Evolutionary conservation across 495 filamentous ascomycete genomes (phyloP), one percentile per base, ranked within the genome.

Genomic region (Penicillium egyptiacum): DNA sequence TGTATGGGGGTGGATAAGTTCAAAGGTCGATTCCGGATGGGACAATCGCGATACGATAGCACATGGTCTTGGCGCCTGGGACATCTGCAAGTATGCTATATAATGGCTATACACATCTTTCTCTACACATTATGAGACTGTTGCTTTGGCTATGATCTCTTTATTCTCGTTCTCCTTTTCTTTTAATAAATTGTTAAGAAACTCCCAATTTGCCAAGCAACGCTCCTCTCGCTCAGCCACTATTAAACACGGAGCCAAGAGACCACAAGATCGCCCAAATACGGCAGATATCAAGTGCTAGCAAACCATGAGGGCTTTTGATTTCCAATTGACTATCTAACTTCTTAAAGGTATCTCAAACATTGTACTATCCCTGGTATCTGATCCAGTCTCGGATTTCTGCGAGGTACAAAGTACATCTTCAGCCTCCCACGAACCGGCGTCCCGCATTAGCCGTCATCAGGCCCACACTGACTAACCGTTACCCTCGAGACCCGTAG

Each of bases 391-490:
- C 23, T 12, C 16, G 17, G 39, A 37, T 12, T 17, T 10, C 41
- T 54, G 12, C 51, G 40, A 54, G n/a, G 16, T 43, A 43, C 50
- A 6, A 54, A 10, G 16, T 43, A 28, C 28, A n/a, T 54, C 41
- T 60, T 31, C 33, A 42, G 14, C 48, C 28, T 52, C 47, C 51
- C 31, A 59, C 65, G 56, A 68, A 62, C 65, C 41, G 25, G 17
- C 39, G 35, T 57, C 63, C 65, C 60, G 60, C 55, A 57, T 63
- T 59, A 58, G n/a, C 65, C 62, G 65, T 63, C 58, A 62, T 57
- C 54, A 26, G 70, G 68, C 65, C 73, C 73, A 76, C 73, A 61
- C 70, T 64, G 62, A 65, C 61, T 63, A 66, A 67, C 57, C 59
- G 53, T 41, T 51, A 59, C 64, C 64, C 50, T 56, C 57, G 25